Evolutionary conservation across 2,329 filamentous ascomycete genomes (phyloP).

Genomic region (Fusarium chuoi): DNA sequence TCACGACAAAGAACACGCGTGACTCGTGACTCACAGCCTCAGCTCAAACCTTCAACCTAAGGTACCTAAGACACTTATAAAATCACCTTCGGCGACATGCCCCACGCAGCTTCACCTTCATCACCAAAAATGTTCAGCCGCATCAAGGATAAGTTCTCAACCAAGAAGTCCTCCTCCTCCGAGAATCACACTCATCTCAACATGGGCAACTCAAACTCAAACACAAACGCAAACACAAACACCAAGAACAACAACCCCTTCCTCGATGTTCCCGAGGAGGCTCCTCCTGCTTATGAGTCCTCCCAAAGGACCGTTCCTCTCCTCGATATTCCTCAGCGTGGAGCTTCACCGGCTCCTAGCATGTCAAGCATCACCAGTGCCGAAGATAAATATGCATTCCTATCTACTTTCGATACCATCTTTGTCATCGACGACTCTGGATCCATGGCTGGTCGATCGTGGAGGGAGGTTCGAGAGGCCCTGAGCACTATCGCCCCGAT

Average conservation of each 20-base stretch:
- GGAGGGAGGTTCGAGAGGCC: conserved; percentile 78
- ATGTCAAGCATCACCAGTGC: conserved; percentile 50
- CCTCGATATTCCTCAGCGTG: conserved; percentile 28
- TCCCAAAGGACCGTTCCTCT: background rate
- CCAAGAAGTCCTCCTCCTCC: conserved; percentile 24
- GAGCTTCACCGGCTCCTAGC: conserved; percentile 23
- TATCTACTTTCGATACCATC: conserved; percentile 83
- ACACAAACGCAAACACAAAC: background rate
- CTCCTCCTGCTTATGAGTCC: conserved; percentile 51
- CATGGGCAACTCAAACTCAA: conserved; percentile 13
- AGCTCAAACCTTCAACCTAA: background rate
- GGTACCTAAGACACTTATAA: conserved; percentile 5
- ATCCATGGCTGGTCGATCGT: conserved; percentile 82
- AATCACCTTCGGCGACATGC: conserved; percentile 1
- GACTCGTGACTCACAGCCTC: background rate
- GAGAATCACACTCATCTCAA: background rate
- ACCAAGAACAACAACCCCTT: conserved; percentile 1
- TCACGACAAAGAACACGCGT: background rate
- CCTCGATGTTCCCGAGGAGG: conserved; percentile 34
- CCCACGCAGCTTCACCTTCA: conserved; percentile 14
- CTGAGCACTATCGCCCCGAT: conserved; percentile 82
- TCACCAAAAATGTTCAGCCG: conserved; percentile 34
- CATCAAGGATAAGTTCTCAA: conserved; percentile 50
- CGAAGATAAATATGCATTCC: conserved; percentile 80
- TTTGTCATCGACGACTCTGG: conserved; percentile 94